These are phyloP conservation scores for Macroventuria anomochaeta DNA, from an alignment of 2,329 filamentous ascomycete genomes.

Conservation along the genomic window DNA sequence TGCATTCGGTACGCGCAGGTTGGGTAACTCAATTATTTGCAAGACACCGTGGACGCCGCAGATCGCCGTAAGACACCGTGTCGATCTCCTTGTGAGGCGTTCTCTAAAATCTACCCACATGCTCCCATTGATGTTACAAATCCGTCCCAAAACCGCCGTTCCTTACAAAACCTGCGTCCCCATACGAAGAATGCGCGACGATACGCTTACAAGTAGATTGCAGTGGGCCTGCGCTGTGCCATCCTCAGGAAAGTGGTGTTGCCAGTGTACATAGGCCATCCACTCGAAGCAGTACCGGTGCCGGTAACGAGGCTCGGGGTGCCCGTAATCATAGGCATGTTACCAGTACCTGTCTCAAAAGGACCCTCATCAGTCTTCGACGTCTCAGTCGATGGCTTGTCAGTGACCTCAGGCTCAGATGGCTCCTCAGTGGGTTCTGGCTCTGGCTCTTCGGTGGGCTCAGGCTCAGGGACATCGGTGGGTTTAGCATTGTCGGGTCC, in stretches of 20 bases:
- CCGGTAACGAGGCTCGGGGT: conserved; percentile 7
- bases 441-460: conserved; percentile 13
- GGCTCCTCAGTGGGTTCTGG: conserved; percentile 11
- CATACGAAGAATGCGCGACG: not conserved
- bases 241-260: conserved; percentile 24
- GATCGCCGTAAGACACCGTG: not conserved
- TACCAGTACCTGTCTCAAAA: conserved; percentile 12
- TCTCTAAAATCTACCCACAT: no score
- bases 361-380: not conserved
- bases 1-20: not conserved
- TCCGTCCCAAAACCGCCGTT: not conserved
- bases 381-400: conserved; percentile 2
- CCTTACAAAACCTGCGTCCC: not conserved
- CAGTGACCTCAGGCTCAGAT: conserved; percentile 11
- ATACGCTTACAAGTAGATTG: conserved; percentile 1
- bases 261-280: conserved; percentile 16
- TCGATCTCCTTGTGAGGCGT: no score
- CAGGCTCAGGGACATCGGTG: conserved; percentile 14
- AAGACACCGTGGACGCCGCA: not conserved
- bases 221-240: conserved; percentile 20
- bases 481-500: conserved; percentile 25
- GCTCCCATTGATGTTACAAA: not conserved
- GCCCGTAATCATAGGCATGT: conserved; percentile 14
- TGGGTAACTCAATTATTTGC: not conserved
- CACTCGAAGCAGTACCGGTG: conserved; percentile 18